Conservation (phyloP, 208 protist species). For the Leptomonas pyrrhocoris region DNA sequence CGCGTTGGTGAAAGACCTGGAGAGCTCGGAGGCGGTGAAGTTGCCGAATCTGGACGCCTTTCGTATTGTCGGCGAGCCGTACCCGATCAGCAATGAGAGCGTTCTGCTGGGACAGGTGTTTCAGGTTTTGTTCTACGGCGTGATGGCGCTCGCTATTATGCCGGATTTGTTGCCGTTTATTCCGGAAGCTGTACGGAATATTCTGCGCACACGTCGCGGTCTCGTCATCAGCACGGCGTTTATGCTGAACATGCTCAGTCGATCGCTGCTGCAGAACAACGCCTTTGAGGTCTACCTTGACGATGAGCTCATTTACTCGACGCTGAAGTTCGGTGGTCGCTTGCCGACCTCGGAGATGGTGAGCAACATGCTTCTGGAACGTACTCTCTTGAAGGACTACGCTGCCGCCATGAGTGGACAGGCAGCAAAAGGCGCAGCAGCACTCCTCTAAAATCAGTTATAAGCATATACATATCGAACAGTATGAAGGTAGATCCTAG, state of each 20-base stretch:
- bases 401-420: conserved; percentile 2
- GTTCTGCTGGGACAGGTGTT: conserved; percentile 18
- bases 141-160: conserved; percentile 35
- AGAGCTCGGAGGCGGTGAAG: conserved; percentile 6
- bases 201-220: conserved; percentile 33
- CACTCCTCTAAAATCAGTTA: not conserved
- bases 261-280: conserved; percentile 40
- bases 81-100: conserved; percentile 9
- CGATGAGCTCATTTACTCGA: conserved; percentile 49
- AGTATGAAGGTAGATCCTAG: not conserved
- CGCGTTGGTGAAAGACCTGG: conserved; percentile 24
- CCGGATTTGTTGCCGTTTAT: conserved; percentile 39
- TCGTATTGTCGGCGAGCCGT: conserved; percentile 14
- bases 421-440: not conserved
- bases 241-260: conserved; percentile 50
- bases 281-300: conserved; percentile 81
- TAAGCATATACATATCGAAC: not conserved
- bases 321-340: conserved; percentile 32
- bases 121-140: conserved; percentile 24
- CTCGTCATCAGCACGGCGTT: conserved; percentile 50
- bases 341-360: conserved; percentile 42
- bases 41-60: conserved; percentile 29
- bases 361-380: conserved; percentile 39
- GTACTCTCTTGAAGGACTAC: conserved; percentile 45
- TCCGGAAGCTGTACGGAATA: conserved; percentile 18